phyloP scores from a whole-genome alignment of 2,329 filamentous ascomycete species.

The Penicillium sp. region DNA sequence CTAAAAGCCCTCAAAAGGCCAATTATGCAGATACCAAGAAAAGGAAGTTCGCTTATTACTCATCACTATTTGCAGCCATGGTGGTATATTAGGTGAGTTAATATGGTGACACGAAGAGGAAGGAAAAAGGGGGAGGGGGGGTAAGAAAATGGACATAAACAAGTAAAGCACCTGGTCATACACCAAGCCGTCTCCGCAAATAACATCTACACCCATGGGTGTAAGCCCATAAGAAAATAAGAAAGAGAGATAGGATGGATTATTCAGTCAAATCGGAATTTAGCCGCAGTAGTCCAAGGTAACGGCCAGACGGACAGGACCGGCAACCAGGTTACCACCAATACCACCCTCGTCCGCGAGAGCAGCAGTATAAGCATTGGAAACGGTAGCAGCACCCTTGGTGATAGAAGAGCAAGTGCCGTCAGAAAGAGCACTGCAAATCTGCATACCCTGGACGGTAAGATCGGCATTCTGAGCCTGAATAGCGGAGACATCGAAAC shows the following conservation, averaged over 20 bases:
- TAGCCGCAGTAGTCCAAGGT: slow-evolving; percentile 33
- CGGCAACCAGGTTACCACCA: slow-evolving; percentile 34
- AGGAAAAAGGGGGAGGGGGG: neutral
- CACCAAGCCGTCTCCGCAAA: slow-evolving; percentile 13
- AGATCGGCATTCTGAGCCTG: slow-evolving; percentile 33
- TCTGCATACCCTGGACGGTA: slow-evolving; percentile 39
- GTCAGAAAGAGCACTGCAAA: slow-evolving; percentile 28
- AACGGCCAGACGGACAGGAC: slow-evolving; percentile 30
- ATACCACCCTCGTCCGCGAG: slow-evolving; percentile 35
- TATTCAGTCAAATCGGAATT: slow-evolving; percentile 6
- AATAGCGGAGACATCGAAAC: slow-evolving; percentile 40
- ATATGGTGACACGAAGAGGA: neutral
- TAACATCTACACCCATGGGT: slow-evolving; percentile 4
- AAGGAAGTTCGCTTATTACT: neutral
- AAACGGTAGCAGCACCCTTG: slow-evolving; percentile 22
- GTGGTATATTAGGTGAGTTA: slow-evolving; percentile 9
- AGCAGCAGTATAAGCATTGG: slow-evolving; percentile 36
- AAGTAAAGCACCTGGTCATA: slow-evolving; percentile 18
- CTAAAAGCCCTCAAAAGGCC: neutral
- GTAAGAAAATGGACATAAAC: slow-evolving; percentile 8
- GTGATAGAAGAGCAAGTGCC: slow-evolving; percentile 36
- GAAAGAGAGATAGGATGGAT: slow-evolving; percentile 3
- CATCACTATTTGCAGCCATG: slow-evolving; percentile 1
- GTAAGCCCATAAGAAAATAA: slow-evolving; percentile 6
- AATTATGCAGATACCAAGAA: neutral